Evolutionary conservation across 2,329 filamentous ascomycete genomes (phyloP), one percentile per base, ranked within the genome.

Genomic region (Trichoderma asperellum): DNA sequence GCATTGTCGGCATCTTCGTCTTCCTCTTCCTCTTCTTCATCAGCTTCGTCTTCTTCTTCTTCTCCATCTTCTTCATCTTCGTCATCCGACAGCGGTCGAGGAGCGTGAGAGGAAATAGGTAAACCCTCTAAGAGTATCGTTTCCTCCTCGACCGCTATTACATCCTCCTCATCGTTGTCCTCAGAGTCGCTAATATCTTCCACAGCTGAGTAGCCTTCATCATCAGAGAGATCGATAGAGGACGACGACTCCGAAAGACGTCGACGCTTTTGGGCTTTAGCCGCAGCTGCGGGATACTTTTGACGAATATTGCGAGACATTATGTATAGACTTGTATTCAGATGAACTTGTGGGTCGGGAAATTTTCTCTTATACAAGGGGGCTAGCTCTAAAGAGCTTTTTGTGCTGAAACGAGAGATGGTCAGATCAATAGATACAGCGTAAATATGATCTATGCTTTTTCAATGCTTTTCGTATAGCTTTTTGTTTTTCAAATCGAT

Each of bases 171-270:
- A 78, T 95, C 92, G 72, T 93, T 90, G 71, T 94, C 87, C 66
- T 87, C 92, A 12, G 88, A 90, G 74, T 94, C 92, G 73, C 88
- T 92, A 71, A 96, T 91, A 62, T 93, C 88, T 76, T 95, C 92
- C 70, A 96, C 90, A 47, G 85, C 91, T 1, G 89, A 91, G 78
- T 94, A 93, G 68, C 88, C 90, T 65, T 86, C 88, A 62, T 93
- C 91, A 70, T 90, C 88, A 71, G 87, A 91, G 6, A 89, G 81
- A 74, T 87, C 81, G 68, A 86, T 79, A 1, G 86, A 87, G 11
- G 87, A 87, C 4, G 86, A 86, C 6, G 86, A 87, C 73, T 84
- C 82, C 35, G 85, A 88, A 70, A 78, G 81, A 60, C 85, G 81
- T 62, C 85, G 81, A 71, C 86, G 85, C 71, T 79, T 84, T 71